Evolutionary conservation across 163 green algal genomes (phyloP).

Genomic region (Scenedesmus sp.): DNA sequence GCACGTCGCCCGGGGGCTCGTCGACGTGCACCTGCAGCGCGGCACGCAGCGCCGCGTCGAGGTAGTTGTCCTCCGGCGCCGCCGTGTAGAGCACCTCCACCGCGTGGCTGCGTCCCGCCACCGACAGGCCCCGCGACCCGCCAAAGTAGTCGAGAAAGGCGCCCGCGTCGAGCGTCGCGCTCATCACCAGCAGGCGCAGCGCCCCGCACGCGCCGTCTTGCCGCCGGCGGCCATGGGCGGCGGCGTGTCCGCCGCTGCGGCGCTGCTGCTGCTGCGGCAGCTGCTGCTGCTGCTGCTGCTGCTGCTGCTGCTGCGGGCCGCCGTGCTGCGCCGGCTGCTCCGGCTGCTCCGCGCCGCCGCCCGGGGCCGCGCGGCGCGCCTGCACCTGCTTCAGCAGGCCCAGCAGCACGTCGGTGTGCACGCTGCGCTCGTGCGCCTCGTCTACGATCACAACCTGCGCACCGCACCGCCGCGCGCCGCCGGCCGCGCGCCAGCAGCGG

Average conservation of each 20-base stretch:
- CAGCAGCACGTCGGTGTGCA: conserved; percentile 92
- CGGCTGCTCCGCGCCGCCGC: background rate
- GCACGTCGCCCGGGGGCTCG: conserved; percentile 80
- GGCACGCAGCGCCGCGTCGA: conserved; percentile 84
- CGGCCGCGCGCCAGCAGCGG: background rate
- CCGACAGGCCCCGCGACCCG: conserved; percentile 64
- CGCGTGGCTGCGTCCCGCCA: conserved; percentile 80
- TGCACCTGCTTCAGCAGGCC: conserved; percentile 84
- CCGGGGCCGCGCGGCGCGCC: conserved; percentile 24
- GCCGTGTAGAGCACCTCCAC: conserved; percentile 85
- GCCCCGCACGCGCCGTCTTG: conserved; percentile 12
- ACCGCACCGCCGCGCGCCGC: too few species aligned
- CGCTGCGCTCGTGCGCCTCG: conserved; percentile 93
- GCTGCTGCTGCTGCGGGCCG: conserved; percentile 11
- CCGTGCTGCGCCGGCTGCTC: conserved; percentile 8
- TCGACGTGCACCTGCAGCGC: conserved; percentile 84
- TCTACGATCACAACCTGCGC: conserved; percentile 89
- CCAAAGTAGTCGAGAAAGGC: conserved; percentile 80
- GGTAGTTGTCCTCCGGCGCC: conserved; percentile 84
- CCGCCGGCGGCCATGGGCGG: conserved; percentile 9
- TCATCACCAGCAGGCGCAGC: conserved; percentile 91
- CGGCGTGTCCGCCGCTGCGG: background rate
- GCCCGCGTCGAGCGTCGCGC: conserved; percentile 85
- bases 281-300: conserved; percentile 11
- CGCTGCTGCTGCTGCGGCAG: conserved; percentile 34